Evolutionary conservation across 2,329 filamentous ascomycete species (phyloP), one percentile per base, ranked within the genome.

Genomic region (Pestalotiopsis fici): DNA sequence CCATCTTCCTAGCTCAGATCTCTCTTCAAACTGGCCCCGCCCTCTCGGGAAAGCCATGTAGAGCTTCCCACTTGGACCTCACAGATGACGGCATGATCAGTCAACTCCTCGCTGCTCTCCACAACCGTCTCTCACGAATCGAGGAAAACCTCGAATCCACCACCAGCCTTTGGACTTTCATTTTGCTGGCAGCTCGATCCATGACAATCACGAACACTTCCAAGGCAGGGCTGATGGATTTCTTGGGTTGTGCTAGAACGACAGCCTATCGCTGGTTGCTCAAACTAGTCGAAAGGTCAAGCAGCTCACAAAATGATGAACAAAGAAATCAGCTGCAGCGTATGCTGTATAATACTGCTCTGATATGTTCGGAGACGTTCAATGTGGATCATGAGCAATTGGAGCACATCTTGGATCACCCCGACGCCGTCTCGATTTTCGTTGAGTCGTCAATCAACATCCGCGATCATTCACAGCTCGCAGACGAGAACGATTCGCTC

Each of bases 271-370:
- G 9, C 4, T 65, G 63, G 63, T 31, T 31, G 27, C n/a, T n/a
- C 2, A 54, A 18, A 23, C 50, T 65, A 12, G 28, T 21, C 21
- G 50, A 57, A 11, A 37, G 43, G 27, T 65, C 54, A 23, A 35
- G n/a, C 54, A n/a, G 28, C 13, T 2, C 25, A 12, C 15, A 28
- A 23, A 35, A 37, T 57, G 63, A 65, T 6, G 63, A 65, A 12
- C 63, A 65, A 39, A 65, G 63, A 37, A 65, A 28, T 28, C 63
- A 65, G 21, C 43, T 59, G 3, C 47, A n/a, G 54, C 27, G 25
- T 18, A 65, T 65, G 63, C 50, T 65, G n/a, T 27, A 59, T 3
- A n/a, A 43, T 50, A 65, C 55, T n/a, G 63, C 63, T n/a, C 50
- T 65, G 15, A 56, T 65, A 35, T 65, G 63, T 28, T 56, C 27